Base-by-base conservation (phyloP, 2,329 filamentous ascomycete genomes). In the Emergomyces africanus region DNA sequence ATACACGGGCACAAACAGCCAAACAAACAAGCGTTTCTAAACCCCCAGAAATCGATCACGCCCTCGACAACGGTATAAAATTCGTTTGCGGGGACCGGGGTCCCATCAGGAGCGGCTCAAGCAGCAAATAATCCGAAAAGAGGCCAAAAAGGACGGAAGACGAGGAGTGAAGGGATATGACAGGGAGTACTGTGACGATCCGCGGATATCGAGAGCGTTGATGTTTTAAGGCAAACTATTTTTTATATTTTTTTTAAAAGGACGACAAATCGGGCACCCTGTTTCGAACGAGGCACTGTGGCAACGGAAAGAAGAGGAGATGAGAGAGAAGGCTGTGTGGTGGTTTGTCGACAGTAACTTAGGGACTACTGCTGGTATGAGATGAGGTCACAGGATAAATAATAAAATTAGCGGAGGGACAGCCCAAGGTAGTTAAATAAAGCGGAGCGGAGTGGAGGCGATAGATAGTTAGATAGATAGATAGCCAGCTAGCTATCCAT, bases 101-200 rank as follows among this genome's bases (percentile, higher is more conserved):
- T 59, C 61, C 59, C 61, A 62, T 62, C 49, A 59, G 59, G 59
- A 55, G 57, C 54, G 49, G 55, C 18, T 30, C 10, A 20, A 30
- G n/a, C 15, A 54, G 49, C 20, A 39, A 18, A 57, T n/a, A 18
- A 23, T 39, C 46, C 20, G 33, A 23, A 20, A 20, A 46, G 25
- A 42, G 12, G 59, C 59, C 62, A 60, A 58, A 64, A 61, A 57
- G 54, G 58, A 57, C 59, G 54, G 60, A 41, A 51, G 59, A 60
- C 60, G 60, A 39, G 20, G n/a, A 42, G 3, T 15, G 5, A n/a
- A 6, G 39, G 5, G 15, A n/a, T 42, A 15, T 30, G 18, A 42
- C 39, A 18, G 39, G 15, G 15, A 15, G 33, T n/a, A 46, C 3
- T n/a, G n/a, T 28, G 42, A 50, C 25, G 48, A 50, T 50, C 28